Evolutionary conservation across 495 filamentous ascomycete genomes (phyloP), one percentile per base, ranked within the genome.

Genomic region (Tuber aestivum): DNA sequence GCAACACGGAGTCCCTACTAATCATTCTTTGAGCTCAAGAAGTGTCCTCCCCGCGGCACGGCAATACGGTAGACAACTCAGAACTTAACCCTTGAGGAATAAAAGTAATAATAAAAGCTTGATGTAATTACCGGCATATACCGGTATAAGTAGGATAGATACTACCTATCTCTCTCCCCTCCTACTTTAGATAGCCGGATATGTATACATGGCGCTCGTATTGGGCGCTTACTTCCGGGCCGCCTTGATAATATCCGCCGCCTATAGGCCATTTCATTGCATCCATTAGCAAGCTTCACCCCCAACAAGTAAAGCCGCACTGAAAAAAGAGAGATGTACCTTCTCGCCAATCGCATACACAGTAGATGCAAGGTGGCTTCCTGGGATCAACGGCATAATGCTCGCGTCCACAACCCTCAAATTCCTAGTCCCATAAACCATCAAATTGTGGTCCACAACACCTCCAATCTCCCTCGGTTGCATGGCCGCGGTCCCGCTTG

Each of bases 271-370:
- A 18, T 7, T 32, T 23, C 42, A 42, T 27, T 32, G 35, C 48
- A 42, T 27, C 40, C 9, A 41, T 83, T 73, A 83, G 75, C 48
- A 76, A 8, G 61, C 32, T 50, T 44, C n/a, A 5, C 41, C 41
- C 27, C 50, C 12, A 1, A 9, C 6, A 20, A 32, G 44, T 27
- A 32, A 42, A 16, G 20, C 41, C 23, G 10, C 23, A 10, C 37
- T 44, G 3, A n/a, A 20, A 20, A 80, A 23, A 0, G 10, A 40
- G 69, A 12, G 20, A 77, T 71, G 27, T 73, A 85, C 88, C 83
- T 86, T 87, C 79, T 91, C 89, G 3, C 89, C 89, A 75, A 91
- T 80, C 0, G 89, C 89, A 79, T 91, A 92, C 7, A 89, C 82
- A 0, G 86, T 88, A 1, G 86, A 82, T 40, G 85, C 84, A 40